These are phyloP conservation scores for Serendipita sp. DNA, from an alignment of 768 basidiomycete genomes.

Conservation along the genomic window DNA sequence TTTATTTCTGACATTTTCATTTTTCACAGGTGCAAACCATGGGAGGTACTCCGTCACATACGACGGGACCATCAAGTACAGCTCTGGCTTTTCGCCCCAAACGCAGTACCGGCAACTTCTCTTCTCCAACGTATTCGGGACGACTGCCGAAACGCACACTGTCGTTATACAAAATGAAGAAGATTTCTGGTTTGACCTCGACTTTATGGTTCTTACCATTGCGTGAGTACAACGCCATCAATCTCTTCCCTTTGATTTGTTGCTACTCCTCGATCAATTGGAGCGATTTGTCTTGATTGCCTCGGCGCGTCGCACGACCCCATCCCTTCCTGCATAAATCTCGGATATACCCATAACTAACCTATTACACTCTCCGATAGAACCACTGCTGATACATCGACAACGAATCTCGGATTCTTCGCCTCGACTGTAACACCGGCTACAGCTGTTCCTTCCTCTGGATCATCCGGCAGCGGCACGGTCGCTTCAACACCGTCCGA, in stretches of 20 bases:
- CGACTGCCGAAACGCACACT: not conserved
- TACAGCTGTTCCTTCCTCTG: not conserved
- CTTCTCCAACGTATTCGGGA: not conserved
- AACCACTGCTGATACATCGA: not conserved
- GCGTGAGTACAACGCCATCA: not conserved
- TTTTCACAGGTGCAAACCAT: not conserved
- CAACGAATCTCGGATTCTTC: not conserved
- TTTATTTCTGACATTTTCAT: not conserved
- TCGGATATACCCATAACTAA: not conserved
- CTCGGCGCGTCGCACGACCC: not conserved
- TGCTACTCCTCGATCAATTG: not conserved
- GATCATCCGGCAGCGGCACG: not conserved
- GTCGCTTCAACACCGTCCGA: not conserved
- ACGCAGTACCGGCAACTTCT: not conserved
- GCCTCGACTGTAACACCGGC: not conserved
- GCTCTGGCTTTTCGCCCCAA: not conserved
- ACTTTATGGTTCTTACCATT: not conserved
- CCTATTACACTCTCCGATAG: not conserved
- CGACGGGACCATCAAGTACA: constrained; percentile 2
- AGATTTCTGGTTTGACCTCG: constrained; percentile 3
- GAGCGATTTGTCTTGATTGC: not conserved
- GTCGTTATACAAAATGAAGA: constrained; percentile 3
- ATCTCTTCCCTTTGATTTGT: not conserved
- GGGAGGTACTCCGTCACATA: not conserved
- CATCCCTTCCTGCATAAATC: not conserved